Conservation (phyloP, 108 stramenopile species). For the Phaeodactylum tricornutum region DNA sequence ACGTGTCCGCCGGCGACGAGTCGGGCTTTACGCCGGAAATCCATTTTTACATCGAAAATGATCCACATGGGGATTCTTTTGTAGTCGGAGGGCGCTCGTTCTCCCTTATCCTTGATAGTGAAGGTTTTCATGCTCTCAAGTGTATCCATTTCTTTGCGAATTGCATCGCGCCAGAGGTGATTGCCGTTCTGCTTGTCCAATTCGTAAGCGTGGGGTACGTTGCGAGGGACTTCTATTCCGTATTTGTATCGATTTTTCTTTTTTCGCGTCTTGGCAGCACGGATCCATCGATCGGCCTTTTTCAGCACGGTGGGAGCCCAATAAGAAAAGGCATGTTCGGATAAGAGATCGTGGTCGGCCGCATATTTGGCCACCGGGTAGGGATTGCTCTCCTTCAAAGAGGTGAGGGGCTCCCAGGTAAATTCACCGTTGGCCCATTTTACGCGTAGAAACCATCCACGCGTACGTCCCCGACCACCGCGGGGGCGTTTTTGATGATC, state of each 20-base stretch:
- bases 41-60: constrained; percentile 38
- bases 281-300: constrained; percentile 14
- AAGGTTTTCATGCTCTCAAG: constrained; percentile 28
- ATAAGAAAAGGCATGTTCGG: constrained; percentile 24
- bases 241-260: constrained; percentile 12
- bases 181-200: constrained; percentile 21
- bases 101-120: constrained; percentile 15
- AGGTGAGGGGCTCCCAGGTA: constrained; percentile 9
- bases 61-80: constrained; percentile 12
- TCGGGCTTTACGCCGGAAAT: constrained; percentile 29
- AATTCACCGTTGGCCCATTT: constrained; percentile 23
- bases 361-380: constrained; percentile 17
- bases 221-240: constrained; percentile 20
- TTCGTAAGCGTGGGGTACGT: constrained; percentile 12
- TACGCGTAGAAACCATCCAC: constrained; percentile 37
- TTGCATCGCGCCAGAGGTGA: constrained; percentile 19
- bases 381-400: constrained; percentile 17
- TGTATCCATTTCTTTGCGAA: constrained; percentile 23
- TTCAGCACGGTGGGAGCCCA: constrained; percentile 24
- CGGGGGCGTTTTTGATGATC: too few species aligned
- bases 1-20: constrained; percentile 19
- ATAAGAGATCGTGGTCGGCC: not conserved
- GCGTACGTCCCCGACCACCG: too few species aligned
- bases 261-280: constrained; percentile 2
- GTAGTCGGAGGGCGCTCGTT: not conserved